Base-by-base conservation (phyloP, 75 land plant genomes). In the Azolla pinnata region DNA sequence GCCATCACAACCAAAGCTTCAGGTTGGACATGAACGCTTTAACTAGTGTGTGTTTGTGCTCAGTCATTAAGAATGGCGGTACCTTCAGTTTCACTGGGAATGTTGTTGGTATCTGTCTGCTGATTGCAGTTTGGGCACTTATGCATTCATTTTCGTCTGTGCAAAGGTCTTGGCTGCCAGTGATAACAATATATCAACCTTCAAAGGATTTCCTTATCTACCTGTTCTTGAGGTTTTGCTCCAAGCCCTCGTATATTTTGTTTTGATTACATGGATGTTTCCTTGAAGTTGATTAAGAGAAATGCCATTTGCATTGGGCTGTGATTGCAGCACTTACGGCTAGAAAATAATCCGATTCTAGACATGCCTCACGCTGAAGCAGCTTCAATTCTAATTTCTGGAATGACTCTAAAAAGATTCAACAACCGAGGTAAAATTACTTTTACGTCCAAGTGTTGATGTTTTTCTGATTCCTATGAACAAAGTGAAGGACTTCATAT, bases 291-390 rank as follows among this genome's bases (percentile, higher is more conserved):
- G 10, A n/a, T n/a, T n/a, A n/a, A n/a, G n/a, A n/a, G n/a, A 38
- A 38, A 38, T 38, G 42, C 42, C 7, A 14, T n/a, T n/a, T n/a
- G n/a, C n/a, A n/a, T 46, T 46, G 2, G 54, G 40, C 19, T 35
- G 24, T 19, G 33, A 21, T 17, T 78, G 78, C 77, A 89, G 95
- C 95, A 88, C 59, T 66, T 92, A 38, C 76, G 93, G 18, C 66
- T 92, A 62, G 97, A 92, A 67, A 95, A 88, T 56, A 92, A 92
- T 61, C 97, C 97, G 29, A 88, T 92, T 23, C 72, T 92, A 27
- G 74, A 81, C 63, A 77, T 78, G 68, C 71, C 84, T 57, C 97
- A 92, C 66, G 35, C 88, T 47, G 95, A 92, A 73, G 97, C 97
- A 54, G 89, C 86, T 62, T 78, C 86, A 16, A 80, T 92, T 31